Evolutionary conservation across 768 basidiomycete species (phyloP).

Genomic region (Mycena galopus): DNA sequence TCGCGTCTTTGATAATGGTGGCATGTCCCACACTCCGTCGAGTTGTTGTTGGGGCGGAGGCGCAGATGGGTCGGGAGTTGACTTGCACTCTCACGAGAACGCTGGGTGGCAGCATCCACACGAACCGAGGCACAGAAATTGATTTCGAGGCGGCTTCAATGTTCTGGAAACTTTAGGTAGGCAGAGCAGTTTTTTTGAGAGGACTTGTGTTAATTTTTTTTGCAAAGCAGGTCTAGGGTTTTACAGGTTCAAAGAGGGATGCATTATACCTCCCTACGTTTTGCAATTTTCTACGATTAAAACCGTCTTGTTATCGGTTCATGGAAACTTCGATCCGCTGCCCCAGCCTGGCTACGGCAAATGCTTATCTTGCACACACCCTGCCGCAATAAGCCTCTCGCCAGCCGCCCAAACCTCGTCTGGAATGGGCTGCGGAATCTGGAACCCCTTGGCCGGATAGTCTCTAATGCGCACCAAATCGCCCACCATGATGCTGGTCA

Average conservation of each 20-base stretch:
- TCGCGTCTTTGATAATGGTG: background rate
- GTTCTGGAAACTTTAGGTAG: constrained; percentile 7
- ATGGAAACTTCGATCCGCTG: no score
- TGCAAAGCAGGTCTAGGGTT: no score
- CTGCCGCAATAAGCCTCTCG: constrained; percentile 29
- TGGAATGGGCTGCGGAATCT: constrained; percentile 31
- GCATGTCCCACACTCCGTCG: constrained; percentile 9
- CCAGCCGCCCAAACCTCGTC: constrained; percentile 31
- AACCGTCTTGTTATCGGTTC: no score
- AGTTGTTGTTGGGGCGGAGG: background rate
- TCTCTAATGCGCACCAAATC: constrained; percentile 35
- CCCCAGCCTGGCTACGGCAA: constrained; percentile 23
- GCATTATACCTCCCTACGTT: no score
- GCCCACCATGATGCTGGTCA: constrained; percentile 35
- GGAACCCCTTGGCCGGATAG: constrained; percentile 36
- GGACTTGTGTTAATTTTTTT: no score
- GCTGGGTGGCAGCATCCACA: background rate
- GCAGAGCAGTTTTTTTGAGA: no score
- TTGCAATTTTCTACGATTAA: no score
- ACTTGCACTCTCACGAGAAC: constrained; percentile 4
- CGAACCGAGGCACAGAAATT: background rate
- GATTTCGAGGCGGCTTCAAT: constrained; percentile 12
- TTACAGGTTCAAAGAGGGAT: no score
- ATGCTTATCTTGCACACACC: constrained; percentile 22
- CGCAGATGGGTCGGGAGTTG: background rate